Evolutionary conservation across 1,284 basidiomycete genomes (phyloP), one percentile per base, ranked within the genome.

Genomic region (Leccinum griseonigrum): DNA sequence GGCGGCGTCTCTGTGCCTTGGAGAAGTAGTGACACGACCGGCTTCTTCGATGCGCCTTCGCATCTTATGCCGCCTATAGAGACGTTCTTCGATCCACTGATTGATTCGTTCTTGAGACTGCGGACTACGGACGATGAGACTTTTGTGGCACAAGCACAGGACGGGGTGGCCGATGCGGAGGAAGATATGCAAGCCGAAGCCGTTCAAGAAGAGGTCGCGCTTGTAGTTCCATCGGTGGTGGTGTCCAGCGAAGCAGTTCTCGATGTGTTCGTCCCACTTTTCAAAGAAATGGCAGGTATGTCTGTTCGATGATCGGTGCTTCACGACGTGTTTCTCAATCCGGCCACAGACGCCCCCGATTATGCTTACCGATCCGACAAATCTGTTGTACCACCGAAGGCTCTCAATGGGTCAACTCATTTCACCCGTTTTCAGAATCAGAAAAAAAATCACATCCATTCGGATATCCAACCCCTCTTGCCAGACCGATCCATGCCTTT

Each of bases 41-140:
- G 78, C 60, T 76, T 89, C 52, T 91, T 95, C 69, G 85, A 89
- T 64, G 84, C 83, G 3, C 90, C 94, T 4, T 85, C 90, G 32
- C 91, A 95, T 76, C 82, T 94, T 55, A 82, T 93, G 68, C 94
- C 94, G 14, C 86, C 94, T 4, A 78, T 95, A 60, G 83, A 88
- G 56, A 78, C 81, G 56, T 75, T 97, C 50, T 96, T 92, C 72
- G 87, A 91, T 38, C 78, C 87, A 16, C 78, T 95, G 67, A 83
- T 96, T 69, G 80, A 82, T 53, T 79, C 83, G 55, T 85, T 94
- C 69, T 77, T 96, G 64, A 81, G 79, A 56, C 67, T 69, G 14
- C 76, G 79, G 22, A 66, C 67, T 6, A 69, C 72, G 9, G 57
- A 72, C n/a, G 69, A 69, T 29, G 70, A 74, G 54, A 61, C 43